Evolutionary conservation across 345 rosid species (phyloP), one percentile per base, ranked within the genome.

Genomic region (Salix brachista): DNA sequence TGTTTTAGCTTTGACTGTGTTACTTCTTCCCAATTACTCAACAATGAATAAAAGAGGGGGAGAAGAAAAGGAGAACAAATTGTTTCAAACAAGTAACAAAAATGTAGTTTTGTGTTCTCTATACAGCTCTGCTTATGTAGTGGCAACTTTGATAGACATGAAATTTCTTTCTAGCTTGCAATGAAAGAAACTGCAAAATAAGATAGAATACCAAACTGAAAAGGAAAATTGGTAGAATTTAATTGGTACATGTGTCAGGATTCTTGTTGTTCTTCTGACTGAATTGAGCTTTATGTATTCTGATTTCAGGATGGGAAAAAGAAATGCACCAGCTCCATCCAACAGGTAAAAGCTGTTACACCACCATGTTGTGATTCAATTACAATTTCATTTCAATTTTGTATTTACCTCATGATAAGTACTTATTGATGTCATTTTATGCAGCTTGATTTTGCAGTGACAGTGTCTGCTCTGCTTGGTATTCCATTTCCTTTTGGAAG

Each of bases 401-500:
- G 75, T 64, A 25, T 17, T 65, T 39, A 58, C 50, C 25, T 71
- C 36, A n/a, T 46, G 39, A 28, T 19, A 73, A 36, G 41, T 69
- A 75, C 73, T 70, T n/a, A 71, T 44, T 72, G 72, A 74, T 54
- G 69, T 80, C 76, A 71, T 37, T 81, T 65, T 80, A 65, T 79
- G 81, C 93, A 95, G 98, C 91, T 95, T 85, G 99, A 95, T 83
- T 93, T 95, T 89, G 94, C 97, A 65, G 98, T 85, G 81, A 95
- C 98, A 8, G 81, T 90, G 71, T 93, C 97, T 72, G 97, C 97
- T 56, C 76, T 93, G 83, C 89, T 93, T 74, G 99, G 97, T 76
- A 83, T 95, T 71, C 95, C 99, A 14, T 87, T 87, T 87, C 97
- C 99, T 81, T 95, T 91, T 82, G 97, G 99, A 95, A 95, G 97